Base-by-base conservation (phyloP, 148 eudicot species). In the Suaeda aralocaspica region DNA sequence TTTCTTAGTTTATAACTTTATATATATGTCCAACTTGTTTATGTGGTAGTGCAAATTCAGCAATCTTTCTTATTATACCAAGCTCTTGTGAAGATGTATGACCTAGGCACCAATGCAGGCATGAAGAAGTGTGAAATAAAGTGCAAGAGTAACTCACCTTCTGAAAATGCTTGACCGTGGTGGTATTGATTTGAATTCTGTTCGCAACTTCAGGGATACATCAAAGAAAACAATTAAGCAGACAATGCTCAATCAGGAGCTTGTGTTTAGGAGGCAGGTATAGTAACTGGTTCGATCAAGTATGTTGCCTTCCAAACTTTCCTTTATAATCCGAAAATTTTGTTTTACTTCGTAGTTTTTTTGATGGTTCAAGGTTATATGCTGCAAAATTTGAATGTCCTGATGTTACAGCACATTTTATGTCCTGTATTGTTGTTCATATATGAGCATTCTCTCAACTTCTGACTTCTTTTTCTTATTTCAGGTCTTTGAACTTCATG, bases 401-500 rank as follows among this genome's bases (percentile, higher is more conserved):
- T n/a, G 0, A 55, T 44, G 41, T 50, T 25, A 34, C 66, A 33
- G 41, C 30, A 69, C 8, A 41, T 29, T 0, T 9, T 1, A 67
- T 41, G 45, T 12, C 52, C 64, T 28, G 34, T 15, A 4, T 6
- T 24, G 51, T 66, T 26, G 28, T 46, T 18, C 66, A 58, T 4
- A 46, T 25, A 33, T 4, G 41, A 66, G 39, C 34, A 12, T 64
- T 34, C 53, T 30, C 63, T 48, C 14, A 45, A 48, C 6, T 21
- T 33, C 3, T 29, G 7, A 34, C 67, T 60, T 39, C 28, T 41
- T 36, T 16, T 53, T 76, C 57, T 62, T 29, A 52, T 15, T 74
- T 62, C 76, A 88, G 93, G 87, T 86, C 61, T 66, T 70, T 52
- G 92, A 87, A 80, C 83, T 84, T 58, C 92, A 87, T 68, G 79